Evolutionary conservation across 208 protist genomes (phyloP), one percentile per base, ranked within the genome.

Genomic region (Lotmaria passim): DNA sequence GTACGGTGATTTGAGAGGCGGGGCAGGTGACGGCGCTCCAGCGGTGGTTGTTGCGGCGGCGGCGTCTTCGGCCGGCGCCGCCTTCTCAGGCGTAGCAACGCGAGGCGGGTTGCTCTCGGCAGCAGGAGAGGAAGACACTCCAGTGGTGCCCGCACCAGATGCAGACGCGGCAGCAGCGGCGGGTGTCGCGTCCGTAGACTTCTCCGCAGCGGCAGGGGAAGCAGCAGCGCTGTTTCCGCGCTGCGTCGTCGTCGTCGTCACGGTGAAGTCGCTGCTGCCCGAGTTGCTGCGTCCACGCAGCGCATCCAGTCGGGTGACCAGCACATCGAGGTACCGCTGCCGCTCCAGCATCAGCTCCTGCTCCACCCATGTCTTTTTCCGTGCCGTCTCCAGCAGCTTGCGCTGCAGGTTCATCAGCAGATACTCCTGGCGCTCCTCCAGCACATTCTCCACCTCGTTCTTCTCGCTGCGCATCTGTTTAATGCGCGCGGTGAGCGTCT

Each of bases 381-480:
- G 64, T 15, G 79, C 76, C 31, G 86, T 83, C 21, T 90, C 78
- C 21, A 93, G 43, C 28, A 96, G 70, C 66, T 93, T 89, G 34
- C 77, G 75, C 58, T 96, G 87, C 50, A 93, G 75, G 30, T 88
- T 61, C 41, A 83, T 72, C 34, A 92, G 70, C 33, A 89, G 67
- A 30, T 84, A 85, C 64, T 93, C 84, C 64, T 96, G 82, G 21
- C 87, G 75, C 70, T 91, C 65, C 52, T 83, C 85, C 26, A 93
- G 56, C 56, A 83, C 65, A 38, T 80, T 85, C 73, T 91, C 84
- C 17, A 93, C 73, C 47, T 89, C 83, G 21, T 62, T 81, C 33
- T 84, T 80, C 67, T 90, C 66, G n/a, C 24, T 41, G n/a, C 76
- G 76, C 61, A 86, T 81, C 26, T 86, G 63, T 12, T 78, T 50